Evolutionary conservation across 495 filamentous ascomycete genomes (phyloP).

Genomic region (Penicillium maclennaniae): DNA sequence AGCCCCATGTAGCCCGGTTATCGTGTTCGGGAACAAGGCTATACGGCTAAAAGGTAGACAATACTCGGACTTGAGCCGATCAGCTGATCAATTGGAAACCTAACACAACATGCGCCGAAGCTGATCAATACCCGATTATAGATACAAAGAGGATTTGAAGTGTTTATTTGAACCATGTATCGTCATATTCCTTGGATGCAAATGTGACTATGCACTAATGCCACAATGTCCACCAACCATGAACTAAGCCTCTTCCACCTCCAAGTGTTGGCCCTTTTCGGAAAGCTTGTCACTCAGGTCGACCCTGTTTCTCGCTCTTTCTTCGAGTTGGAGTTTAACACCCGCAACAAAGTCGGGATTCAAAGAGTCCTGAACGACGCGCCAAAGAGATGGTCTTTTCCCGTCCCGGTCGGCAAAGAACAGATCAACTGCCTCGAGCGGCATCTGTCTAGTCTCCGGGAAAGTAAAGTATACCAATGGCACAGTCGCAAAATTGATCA

Average conservation of each 20-base stretch:
- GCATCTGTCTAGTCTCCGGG: slow-evolving; percentile 47
- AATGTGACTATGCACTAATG: no score
- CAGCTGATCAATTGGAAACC: not conserved
- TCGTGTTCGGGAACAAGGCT: not conserved
- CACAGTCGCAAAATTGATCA: slow-evolving; percentile 23
- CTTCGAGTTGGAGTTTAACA: slow-evolving; percentile 11
- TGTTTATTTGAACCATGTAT: not conserved
- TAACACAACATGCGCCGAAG: not conserved
- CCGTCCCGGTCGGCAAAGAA: slow-evolving; percentile 18
- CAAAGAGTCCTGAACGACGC: slow-evolving; percentile 13
- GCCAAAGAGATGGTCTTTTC: slow-evolving; percentile 13
- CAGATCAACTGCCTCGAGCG: slow-evolving; percentile 11
- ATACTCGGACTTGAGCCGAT: not conserved
- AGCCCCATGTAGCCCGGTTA: not conserved
- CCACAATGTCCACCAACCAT: not conserved
- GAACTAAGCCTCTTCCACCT: slow-evolving; percentile 3
- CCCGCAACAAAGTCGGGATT: slow-evolving; percentile 13
- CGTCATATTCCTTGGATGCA: not conserved
- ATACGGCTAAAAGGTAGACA: not conserved
- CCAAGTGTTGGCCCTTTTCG: not conserved
- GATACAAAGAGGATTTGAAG: not conserved
- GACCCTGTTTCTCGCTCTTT: slow-evolving; percentile 8
- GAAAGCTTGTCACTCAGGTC: not conserved
- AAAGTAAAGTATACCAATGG: slow-evolving; percentile 60
- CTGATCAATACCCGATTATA: not conserved